These are phyloP conservation scores for Paragyromitra xinjiangensis DNA, from an alignment of 495 filamentous ascomycete species.

Conservation along the genomic window DNA sequence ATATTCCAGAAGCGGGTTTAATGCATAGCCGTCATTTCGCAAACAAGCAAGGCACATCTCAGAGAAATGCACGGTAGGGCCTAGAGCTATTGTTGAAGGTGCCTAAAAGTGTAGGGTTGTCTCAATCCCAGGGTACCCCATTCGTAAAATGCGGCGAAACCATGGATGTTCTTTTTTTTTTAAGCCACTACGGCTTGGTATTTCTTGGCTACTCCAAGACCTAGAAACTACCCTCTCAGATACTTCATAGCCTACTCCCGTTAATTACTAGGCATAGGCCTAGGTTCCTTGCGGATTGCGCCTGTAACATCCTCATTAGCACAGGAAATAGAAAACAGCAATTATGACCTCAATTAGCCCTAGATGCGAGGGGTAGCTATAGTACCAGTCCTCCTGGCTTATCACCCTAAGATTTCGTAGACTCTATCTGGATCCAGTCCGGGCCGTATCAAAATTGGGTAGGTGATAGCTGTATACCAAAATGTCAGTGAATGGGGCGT, in stretches of 20 bases:
- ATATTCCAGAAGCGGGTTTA: neutral
- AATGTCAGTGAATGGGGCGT: too few species aligned
- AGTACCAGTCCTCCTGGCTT: neutral
- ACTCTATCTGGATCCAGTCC: neutral
- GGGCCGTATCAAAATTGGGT: too few species aligned
- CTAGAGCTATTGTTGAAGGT: neutral
- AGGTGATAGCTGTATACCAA: too few species aligned
- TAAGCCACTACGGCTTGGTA: neutral
- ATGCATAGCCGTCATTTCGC: constrained; percentile 4
- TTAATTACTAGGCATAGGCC: neutral
- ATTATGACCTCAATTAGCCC: neutral
- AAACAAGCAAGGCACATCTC: neutral
- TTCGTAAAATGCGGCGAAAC: neutral
- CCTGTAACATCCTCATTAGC: neutral
- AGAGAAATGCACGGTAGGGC: neutral
- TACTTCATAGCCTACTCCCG: too few species aligned
- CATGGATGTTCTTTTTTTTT: too few species aligned
- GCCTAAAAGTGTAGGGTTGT: neutral
- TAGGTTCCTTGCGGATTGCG: neutral
- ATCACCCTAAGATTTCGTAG: neutral
- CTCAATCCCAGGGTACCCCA: neutral
- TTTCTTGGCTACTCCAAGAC: neutral
- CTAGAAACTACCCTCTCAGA: neutral
- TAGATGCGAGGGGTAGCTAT: neutral
- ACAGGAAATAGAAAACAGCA: neutral